These are phyloP conservation scores for Podospora anserina DNA, from an alignment of 495 filamentous ascomycete genomes.

Conservation along the genomic window DNA sequence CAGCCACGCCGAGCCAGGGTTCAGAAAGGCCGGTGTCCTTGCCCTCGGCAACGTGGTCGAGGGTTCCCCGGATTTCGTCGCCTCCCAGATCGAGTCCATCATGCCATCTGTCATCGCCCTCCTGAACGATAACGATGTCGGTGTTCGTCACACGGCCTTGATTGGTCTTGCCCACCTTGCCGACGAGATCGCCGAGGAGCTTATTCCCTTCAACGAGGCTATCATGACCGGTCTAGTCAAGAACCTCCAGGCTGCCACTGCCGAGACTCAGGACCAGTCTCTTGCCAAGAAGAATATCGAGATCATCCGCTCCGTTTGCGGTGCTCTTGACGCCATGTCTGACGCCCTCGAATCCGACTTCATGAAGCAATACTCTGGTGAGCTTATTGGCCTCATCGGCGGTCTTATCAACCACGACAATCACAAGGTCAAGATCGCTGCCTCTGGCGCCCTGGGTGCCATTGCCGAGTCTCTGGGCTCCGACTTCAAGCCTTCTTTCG, in stretches of 20 bases:
- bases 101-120: conserved; percentile 83
- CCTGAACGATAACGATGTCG: conserved; percentile 73
- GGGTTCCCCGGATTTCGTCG: conserved; percentile 93
- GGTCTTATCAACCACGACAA: conserved; percentile 76
- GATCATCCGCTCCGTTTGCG: conserved; percentile 85
- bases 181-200: conserved; percentile 87
- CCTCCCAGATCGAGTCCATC: conserved; percentile 79
- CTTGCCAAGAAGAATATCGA: conserved; percentile 69
- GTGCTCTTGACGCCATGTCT: conserved; percentile 85
- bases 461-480: conserved; percentile 79
- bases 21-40: conserved; percentile 84
- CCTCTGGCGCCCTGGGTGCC: conserved; percentile 84
- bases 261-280: conserved; percentile 42
- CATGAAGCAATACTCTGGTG: conserved; percentile 73
- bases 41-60: conserved; percentile 92
- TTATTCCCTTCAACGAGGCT: conserved; percentile 74
- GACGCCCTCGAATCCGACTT: conserved; percentile 84
- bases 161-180: conserved; percentile 83
- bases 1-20: conserved; percentile 64
- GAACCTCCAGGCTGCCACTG: conserved; percentile 78
- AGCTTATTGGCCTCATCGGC: conserved; percentile 79
- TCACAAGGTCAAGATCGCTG: conserved; percentile 82
- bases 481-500: conserved; percentile 86
- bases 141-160: conserved; percentile 81
- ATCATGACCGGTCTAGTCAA: conserved; percentile 80